phyloP scores from a whole-genome alignment of 2,329 filamentous ascomycete genomes.

The Fusarium sp. region DNA sequence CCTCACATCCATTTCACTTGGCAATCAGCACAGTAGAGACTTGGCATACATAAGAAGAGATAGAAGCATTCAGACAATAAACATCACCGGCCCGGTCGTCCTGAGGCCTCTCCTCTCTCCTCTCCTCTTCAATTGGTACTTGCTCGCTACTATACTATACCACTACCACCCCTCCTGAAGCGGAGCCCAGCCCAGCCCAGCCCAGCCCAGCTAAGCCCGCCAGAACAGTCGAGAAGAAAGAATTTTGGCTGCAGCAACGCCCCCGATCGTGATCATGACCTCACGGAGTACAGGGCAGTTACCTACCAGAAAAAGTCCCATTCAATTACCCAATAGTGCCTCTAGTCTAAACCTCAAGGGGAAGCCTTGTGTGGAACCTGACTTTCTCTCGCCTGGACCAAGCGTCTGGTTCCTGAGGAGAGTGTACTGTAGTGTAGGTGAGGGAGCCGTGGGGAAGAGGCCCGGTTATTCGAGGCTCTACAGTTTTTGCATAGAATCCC shows the following conservation, averaged over 20 bases:
- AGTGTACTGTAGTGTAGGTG: not conserved
- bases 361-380: slow-evolving; percentile 33
- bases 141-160: slow-evolving; percentile 11
- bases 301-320: slow-evolving; percentile 31
- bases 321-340: slow-evolving; percentile 47
- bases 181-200: slow-evolving; percentile 13
- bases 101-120: slow-evolving; percentile 3
- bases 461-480: slow-evolving; percentile 49
- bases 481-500: slow-evolving; percentile 26
- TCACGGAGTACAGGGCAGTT: slow-evolving; percentile 34
- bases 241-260: slow-evolving; percentile 16
- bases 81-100: slow-evolving; percentile 38
- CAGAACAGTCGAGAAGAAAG: slow-evolving; percentile 42
- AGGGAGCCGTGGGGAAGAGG: slow-evolving; percentile 26
- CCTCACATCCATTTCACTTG: not conserved
- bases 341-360: slow-evolving; percentile 42
- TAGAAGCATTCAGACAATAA: not conserved
- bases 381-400: slow-evolving; percentile 30
- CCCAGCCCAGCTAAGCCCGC: slow-evolving; percentile 28
- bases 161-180: slow-evolving; percentile 29
- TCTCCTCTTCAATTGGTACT: not conserved
- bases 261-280: slow-evolving; percentile 47
- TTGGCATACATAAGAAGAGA: slow-evolving; percentile 6
- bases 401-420: slow-evolving; percentile 43
- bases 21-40: not conserved